Conservation (phyloP, 768 basidiomycete species). For the Collybiopsis luxurians region DNA sequence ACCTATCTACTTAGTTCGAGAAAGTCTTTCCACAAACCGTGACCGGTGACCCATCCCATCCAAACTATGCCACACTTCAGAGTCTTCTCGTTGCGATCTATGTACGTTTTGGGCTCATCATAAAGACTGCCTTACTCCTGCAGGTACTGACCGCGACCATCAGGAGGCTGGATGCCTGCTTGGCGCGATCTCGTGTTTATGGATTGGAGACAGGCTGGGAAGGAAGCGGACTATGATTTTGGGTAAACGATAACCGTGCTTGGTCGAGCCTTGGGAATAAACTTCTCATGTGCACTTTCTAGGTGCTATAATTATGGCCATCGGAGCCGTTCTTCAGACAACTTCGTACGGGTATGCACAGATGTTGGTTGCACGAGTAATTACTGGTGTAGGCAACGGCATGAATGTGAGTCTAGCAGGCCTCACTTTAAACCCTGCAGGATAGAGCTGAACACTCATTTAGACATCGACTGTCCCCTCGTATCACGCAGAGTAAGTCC, state of each 20-base stretch:
- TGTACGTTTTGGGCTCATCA: too few relatives aligned
- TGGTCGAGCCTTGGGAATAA: too few relatives aligned
- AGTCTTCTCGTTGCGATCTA: constrained; percentile 61
- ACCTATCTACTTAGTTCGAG: too few relatives aligned
- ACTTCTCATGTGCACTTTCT: not conserved
- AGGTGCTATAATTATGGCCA: constrained; percentile 44
- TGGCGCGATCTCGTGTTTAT: constrained; percentile 61
- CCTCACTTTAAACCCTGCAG: too few relatives aligned
- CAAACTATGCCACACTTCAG: constrained; percentile 47
- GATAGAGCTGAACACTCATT: not conserved
- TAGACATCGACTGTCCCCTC: constrained; percentile 65
- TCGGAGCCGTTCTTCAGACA: constrained; percentile 60
- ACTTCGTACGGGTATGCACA: constrained; percentile 57
- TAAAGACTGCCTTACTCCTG: too few relatives aligned
- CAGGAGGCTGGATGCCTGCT: constrained; percentile 65
- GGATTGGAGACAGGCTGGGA: constrained; percentile 59
- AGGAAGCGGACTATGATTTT: constrained; percentile 55
- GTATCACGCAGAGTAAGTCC: constrained; percentile 59
- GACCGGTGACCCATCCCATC: constrained; percentile 8
- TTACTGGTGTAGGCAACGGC: constrained; percentile 67
- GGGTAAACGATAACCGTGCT: constrained; percentile 44
- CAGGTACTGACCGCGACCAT: not conserved
- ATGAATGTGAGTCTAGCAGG: constrained; percentile 45
- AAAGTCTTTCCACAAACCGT: constrained; percentile 54
- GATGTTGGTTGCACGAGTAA: constrained; percentile 56